Evolutionary conservation across 2,329 filamentous ascomycete species (phyloP).

Genomic region (Fusarium sp.): DNA sequence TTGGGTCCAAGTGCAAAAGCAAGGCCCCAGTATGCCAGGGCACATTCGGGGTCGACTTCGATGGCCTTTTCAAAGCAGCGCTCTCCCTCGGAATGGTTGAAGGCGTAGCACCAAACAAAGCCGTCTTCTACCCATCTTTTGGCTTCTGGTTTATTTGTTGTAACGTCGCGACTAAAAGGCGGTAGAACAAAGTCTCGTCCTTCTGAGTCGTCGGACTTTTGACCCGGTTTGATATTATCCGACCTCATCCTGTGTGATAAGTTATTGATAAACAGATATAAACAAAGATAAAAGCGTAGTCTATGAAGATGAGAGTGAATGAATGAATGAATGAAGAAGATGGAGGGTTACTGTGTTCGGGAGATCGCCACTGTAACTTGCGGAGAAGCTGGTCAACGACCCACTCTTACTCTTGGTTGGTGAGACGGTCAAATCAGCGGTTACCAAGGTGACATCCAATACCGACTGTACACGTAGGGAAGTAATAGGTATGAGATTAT

Average conservation of each 20-base stretch:
- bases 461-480: slow-evolving; percentile 20
- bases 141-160: slow-evolving; percentile 61
- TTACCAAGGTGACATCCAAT: slow-evolving; percentile 19
- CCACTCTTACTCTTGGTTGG: slow-evolving; percentile 38
- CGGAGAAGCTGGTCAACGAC: slow-evolving; percentile 32
- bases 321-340: background rate
- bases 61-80: slow-evolving; percentile 70
- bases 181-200: slow-evolving; percentile 41
- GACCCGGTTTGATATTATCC: background rate
- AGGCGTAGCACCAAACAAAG: slow-evolving; percentile 75
- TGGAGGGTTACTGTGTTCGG: slow-evolving; percentile 12
- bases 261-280: background rate
- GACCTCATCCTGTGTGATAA: background rate
- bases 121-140: slow-evolving; percentile 76
- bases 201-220: slow-evolving; percentile 10
- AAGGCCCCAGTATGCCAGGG: slow-evolving; percentile 74
- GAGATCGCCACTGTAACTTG: slow-evolving; percentile 35
- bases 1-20: slow-evolving; percentile 78
- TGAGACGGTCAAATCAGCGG: slow-evolving; percentile 39
- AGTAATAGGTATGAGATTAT: background rate
- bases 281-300: background rate
- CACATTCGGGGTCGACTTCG: slow-evolving; percentile 62
- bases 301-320: background rate
- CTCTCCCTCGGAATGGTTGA: slow-evolving; percentile 76
- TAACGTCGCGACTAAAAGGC: slow-evolving; percentile 59